These are phyloP conservation scores for Lichtheimia hyalospora DNA, from an alignment of 371 early-diverging fungal species.

Conservation along the genomic window DNA sequence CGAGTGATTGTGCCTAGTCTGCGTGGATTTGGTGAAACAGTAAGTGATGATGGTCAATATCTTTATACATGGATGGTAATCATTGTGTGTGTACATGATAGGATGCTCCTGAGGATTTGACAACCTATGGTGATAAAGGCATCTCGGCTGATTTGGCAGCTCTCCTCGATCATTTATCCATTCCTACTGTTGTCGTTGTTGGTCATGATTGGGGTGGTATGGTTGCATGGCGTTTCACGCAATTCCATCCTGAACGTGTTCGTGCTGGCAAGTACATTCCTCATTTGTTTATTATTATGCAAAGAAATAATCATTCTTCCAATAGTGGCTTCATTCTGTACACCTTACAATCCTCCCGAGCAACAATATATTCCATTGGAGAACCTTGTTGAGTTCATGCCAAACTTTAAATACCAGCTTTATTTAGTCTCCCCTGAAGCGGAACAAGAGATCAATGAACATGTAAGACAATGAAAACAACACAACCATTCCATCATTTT, in stretches of 20 bases:
- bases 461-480: slow-evolving; percentile 11
- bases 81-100: slow-evolving; percentile 16
- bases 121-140: slow-evolving; percentile 54
- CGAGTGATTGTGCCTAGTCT: slow-evolving; percentile 72
- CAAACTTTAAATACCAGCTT: slow-evolving; percentile 62
- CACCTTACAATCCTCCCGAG: slow-evolving; percentile 57
- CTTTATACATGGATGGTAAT: not conserved
- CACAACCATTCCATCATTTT: not conserved
- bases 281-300: not conserved
- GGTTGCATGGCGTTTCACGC: slow-evolving; percentile 66
- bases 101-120: slow-evolving; percentile 50
- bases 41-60: slow-evolving; percentile 20
- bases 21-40: slow-evolving; percentile 73
- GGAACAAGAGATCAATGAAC: slow-evolving; percentile 39
- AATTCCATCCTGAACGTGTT: slow-evolving; percentile 67
- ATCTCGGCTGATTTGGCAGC: slow-evolving; percentile 55
- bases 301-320: not conserved
- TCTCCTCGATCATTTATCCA: slow-evolving; percentile 60
- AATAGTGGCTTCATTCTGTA: slow-evolving; percentile 59
- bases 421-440: slow-evolving; percentile 39
- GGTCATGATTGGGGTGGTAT: slow-evolving; percentile 83
- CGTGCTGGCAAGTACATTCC: slow-evolving; percentile 27
- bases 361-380: slow-evolving; percentile 41
- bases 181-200: slow-evolving; percentile 61
- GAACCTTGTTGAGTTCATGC: slow-evolving; percentile 47